Evolutionary conservation across 1,284 basidiomycete genomes (phyloP), one percentile per base, ranked within the genome.

Genomic region (Coriolopsis trogii): DNA sequence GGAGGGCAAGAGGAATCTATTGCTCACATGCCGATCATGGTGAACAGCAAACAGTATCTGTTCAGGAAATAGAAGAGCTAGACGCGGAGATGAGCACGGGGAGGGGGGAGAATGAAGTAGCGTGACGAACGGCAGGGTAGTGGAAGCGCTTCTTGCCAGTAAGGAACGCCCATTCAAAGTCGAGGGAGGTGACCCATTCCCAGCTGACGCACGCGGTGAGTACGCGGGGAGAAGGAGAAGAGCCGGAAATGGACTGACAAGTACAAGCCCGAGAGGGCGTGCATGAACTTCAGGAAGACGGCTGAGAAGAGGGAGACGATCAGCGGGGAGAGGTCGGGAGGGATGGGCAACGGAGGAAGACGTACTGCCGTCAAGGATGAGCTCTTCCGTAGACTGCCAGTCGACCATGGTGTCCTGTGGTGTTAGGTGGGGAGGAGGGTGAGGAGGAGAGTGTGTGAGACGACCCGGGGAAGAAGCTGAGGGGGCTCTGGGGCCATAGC

Each of bases 41-140:
- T 81, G 59, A 85, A 76, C 8, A 90, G 68, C 31, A 91, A 68
- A 55, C 77, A 79, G 65, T 90, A 91, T 49, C 88, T 80, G 56
- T 86, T 86, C 41, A 82, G 67, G 66, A 90, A 89, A 67, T 91
- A 91, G 67, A 89, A 88, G 37, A 78, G 71, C 89, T 89, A 55
- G 12, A 55, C n/a, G 16, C 30, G 15, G 16, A 33, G 6, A 34
- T 53, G 15, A 50, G 33, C 16, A 25, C 13, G 21, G 24, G 21
- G 4, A 6, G 10, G 25, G 41, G 10, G 20, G 12, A 10, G 1
- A 10, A 24, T 10, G 16, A 10, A 26, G 15, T 18, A 16, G 25
- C 9, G 16, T 21, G 23, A 42, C 46, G 12, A 41, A 69, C 71
- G 59, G 72, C 57, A 3, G 70, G 71, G 67, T 71, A 73, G 49